phyloP scores from a whole-genome alignment of 371 early-diverging fungal species.

The Actinomucor elegans region DNA sequence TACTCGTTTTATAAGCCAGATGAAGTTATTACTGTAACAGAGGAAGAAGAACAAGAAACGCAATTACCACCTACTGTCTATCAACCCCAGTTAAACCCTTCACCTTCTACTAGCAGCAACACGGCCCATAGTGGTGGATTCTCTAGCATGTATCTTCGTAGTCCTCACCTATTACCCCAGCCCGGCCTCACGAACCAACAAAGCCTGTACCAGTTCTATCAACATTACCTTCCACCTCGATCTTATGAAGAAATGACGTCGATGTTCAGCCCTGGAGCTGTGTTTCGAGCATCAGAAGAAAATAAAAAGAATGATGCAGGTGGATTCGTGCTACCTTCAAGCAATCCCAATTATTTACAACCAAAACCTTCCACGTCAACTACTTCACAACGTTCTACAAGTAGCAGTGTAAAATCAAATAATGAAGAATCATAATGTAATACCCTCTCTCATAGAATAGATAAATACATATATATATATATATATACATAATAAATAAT shows the following conservation, averaged over 20 bases:
- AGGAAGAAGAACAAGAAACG: not conserved
- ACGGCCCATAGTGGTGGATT: not conserved
- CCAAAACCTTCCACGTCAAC: not conserved
- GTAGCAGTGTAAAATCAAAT: slow-evolving; percentile 17
- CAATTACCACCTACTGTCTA: not conserved
- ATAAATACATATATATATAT: not conserved
- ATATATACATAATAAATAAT: slow-evolving; percentile 12
- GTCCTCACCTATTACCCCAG: not conserved
- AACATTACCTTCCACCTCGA: slow-evolving; percentile 36
- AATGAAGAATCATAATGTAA: no score
- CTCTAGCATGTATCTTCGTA: not conserved
- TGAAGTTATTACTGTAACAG: slow-evolving; percentile 3
- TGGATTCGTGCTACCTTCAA: slow-evolving; percentile 20
- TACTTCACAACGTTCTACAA: slow-evolving; percentile 14
- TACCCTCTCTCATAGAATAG: not conserved
- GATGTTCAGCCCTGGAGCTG: slow-evolving; percentile 18
- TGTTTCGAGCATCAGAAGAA: slow-evolving; percentile 11
- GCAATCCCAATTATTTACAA: slow-evolving; percentile 18
- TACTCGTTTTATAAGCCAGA: slow-evolving; percentile 28
- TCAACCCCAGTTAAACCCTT: not conserved
- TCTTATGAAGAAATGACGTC: slow-evolving; percentile 41
- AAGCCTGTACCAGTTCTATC: slow-evolving; percentile 43
- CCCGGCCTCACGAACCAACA: slow-evolving; percentile 23
- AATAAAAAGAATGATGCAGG: slow-evolving; percentile 11
- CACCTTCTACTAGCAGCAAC: not conserved